Evolutionary conservation across 2,329 filamentous ascomycete genomes (phyloP).

Genomic region (Aureobasidium pullulans): DNA sequence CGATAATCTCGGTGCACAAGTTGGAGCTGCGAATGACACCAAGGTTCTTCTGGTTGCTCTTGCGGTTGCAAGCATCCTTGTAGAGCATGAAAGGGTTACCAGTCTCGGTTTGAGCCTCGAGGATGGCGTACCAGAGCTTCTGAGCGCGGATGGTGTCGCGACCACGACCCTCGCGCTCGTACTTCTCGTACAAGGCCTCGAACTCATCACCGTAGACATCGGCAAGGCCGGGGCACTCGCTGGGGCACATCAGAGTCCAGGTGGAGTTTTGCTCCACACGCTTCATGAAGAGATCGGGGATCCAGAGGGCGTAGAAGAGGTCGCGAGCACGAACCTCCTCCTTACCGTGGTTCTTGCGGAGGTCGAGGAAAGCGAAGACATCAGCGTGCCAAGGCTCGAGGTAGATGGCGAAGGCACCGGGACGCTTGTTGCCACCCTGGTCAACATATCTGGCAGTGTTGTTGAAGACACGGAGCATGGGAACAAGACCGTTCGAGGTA

Average conservation of each 20-base stretch:
- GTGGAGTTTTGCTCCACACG: slow-evolving; percentile 93
- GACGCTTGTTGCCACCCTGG: slow-evolving; percentile 98
- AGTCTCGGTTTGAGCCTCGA: slow-evolving; percentile 97
- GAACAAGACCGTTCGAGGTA: slow-evolving; percentile 92
- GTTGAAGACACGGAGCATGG: slow-evolving; percentile 98
- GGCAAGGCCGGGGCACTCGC: slow-evolving; percentile 88
- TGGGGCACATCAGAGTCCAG: slow-evolving; percentile 98
- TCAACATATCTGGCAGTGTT: slow-evolving; percentile 98
- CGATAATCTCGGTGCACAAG: slow-evolving; percentile 96
- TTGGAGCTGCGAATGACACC: slow-evolving; percentile 98
- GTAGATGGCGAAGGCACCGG: slow-evolving; percentile 97
- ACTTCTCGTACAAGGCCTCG: slow-evolving; percentile 82
- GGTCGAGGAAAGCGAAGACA: slow-evolving; percentile 93
- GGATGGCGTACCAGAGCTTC: slow-evolving; percentile 98
- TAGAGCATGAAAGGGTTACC: slow-evolving; percentile 99
- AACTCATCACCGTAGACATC: slow-evolving; percentile 98
- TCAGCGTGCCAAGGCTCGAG: slow-evolving; percentile 98
- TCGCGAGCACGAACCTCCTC: slow-evolving; percentile 96
- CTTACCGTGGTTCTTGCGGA: slow-evolving; percentile 99
- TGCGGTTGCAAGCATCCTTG: slow-evolving; percentile 96
- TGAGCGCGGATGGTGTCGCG: slow-evolving; percentile 91
- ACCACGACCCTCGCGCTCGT: slow-evolving; percentile 80
- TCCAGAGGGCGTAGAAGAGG: slow-evolving; percentile 96
- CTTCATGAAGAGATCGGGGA: slow-evolving; percentile 99
- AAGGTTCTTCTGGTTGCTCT: slow-evolving; percentile 99